Base-by-base conservation (phyloP, 169 alveolate genomes). In the Plasmodium chabaudi region DNA sequence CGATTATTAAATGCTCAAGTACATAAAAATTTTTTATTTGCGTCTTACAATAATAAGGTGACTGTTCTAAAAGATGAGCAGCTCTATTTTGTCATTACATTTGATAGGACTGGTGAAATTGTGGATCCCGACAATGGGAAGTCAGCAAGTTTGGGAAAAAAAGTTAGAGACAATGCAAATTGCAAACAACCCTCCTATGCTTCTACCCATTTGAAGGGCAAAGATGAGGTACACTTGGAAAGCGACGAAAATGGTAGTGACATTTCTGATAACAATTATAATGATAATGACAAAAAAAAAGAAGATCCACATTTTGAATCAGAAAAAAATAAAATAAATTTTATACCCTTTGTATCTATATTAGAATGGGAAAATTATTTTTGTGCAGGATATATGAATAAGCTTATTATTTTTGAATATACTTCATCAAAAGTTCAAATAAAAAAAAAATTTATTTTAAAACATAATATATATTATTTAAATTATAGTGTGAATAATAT, bases 351-450 rank as follows among this genome's bases (percentile, higher is more conserved):
- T 21, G 10, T 79, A 17, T 67, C 72, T 10, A n/a, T 57, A 12
- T 64, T 79, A 12, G 55, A 64, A 67, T 39, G 87, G 39, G 72
- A 79, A 5, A 79, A 65, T 49, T n/a, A 27, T 2, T 79, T 67
- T 9, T 79, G 89, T 49, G 21, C 42, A n/a, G 64, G 57, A 1
- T 79, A 79, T 51, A 64, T 60, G 1, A 65, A 70, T 13, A 65
- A 42, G 9, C 23, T 79, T 17, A 25, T 39, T 17, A 34, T 79
- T 3, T 6, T 79, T 4, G 89, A 79, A 27, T 34, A 34, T 34
- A 19, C 51, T 17, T 17, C 44, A 13, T 19, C 64, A 1, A 27
- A 55, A 9, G 9, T 79, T 67, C 5, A 15, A 10, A 34, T 67
- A 19, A 68, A 46, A 60, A 67, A 67, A 46, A 17, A 13, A 10